These are phyloP conservation scores for Apiospora rasikravindrae DNA, from an alignment of 2,329 filamentous ascomycete genomes.

Conservation along the genomic window DNA sequence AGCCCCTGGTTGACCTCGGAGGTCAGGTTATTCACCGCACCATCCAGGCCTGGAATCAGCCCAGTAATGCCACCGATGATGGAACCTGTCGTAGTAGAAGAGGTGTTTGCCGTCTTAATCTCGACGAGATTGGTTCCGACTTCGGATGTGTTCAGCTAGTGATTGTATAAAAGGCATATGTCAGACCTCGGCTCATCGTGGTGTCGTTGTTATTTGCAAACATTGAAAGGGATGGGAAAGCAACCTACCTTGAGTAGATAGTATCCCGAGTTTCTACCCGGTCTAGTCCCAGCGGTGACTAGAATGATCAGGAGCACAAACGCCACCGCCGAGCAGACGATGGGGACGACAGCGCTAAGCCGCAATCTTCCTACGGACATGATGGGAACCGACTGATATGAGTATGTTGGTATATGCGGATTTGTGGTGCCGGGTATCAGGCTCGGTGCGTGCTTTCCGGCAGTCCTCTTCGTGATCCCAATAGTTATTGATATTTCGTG, in stretches of 20 bases:
- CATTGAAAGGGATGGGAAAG: no score
- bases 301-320: conserved; percentile 10
- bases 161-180: background rate
- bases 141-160: conserved; percentile 18
- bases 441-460: background rate
- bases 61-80: background rate
- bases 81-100: background rate
- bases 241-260: conserved; percentile 13
- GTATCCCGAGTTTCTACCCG: background rate
- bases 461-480: background rate
- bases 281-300: background rate
- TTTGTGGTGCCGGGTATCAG: background rate
- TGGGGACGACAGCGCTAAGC: conserved; percentile 16
- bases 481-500: background rate
- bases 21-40: background rate
- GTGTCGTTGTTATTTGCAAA: background rate
- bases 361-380: background rate
- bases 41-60: conserved; percentile 12
- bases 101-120: conserved; percentile 1
- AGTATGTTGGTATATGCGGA: background rate
- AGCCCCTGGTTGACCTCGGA: background rate
- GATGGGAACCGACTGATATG: background rate
- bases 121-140: conserved; percentile 3
- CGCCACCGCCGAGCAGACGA: conserved; percentile 11
- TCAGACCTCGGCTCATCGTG: background rate